These are phyloP conservation scores for Kregervanrija pseudodelftensis DNA, from an alignment of 805 yeast species.

Conservation along the genomic window DNA sequence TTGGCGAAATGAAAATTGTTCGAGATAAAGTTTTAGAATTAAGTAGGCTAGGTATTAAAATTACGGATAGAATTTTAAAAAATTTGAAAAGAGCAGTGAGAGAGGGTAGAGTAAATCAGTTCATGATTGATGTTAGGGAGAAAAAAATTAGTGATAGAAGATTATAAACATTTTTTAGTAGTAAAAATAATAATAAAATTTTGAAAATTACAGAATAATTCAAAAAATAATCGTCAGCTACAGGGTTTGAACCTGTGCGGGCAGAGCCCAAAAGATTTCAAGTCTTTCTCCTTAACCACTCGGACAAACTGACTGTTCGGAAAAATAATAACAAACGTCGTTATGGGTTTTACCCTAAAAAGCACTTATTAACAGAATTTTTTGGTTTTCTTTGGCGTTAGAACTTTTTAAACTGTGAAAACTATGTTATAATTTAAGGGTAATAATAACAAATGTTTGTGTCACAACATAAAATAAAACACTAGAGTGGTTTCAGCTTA, in stretches of 20 bases:
- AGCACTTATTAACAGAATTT: no score
- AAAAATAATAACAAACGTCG: no score
- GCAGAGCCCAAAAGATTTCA: constrained; percentile 19
- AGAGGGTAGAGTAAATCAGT: constrained; percentile 23
- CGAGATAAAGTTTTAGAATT: constrained; percentile 18
- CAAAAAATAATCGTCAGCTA: constrained; percentile 14
- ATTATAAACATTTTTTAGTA: constrained; percentile 5
- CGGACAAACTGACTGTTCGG: constrained; percentile 13
- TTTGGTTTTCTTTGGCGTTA: no score
- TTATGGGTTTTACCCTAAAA: no score
- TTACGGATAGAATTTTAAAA: constrained; percentile 14
- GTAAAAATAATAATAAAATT: not conserved
- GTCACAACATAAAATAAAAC: no score
- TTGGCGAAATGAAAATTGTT: constrained; percentile 3
- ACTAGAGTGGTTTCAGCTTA: no score
- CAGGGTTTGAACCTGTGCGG: constrained; percentile 20
- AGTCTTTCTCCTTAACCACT: constrained; percentile 19
- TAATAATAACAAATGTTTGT: no score
- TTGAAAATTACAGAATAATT: not conserved
- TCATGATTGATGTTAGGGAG: constrained; percentile 22
- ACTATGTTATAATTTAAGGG: no score
- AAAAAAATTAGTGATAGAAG: constrained; percentile 21
- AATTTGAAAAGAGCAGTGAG: constrained; percentile 18
- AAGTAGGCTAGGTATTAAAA: constrained; percentile 16
- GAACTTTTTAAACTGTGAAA: no score